These are phyloP conservation scores for Marasmius tenuissimus DNA, from an alignment of 1,284 basidiomycete genomes.

Conservation along the genomic window DNA sequence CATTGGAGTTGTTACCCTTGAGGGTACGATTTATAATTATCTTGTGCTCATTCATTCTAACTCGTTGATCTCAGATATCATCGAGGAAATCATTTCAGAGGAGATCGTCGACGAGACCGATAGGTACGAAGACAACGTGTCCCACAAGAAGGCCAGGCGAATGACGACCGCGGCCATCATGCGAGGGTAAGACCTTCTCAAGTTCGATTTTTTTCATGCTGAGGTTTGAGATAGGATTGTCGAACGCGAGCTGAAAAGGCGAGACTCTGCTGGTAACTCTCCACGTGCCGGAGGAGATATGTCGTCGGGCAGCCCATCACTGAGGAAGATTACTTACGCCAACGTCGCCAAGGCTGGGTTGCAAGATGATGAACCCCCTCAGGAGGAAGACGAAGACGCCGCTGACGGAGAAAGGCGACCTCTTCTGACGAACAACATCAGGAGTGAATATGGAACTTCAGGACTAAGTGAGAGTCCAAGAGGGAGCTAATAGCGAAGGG, in stretches of 20 bases:
- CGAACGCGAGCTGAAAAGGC: conserved; percentile 25
- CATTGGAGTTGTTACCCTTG: conserved; percentile 79
- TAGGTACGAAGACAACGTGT: conserved; percentile 82
- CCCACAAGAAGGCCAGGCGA: conserved; percentile 70
- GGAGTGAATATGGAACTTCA: neutral
- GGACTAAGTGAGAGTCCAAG: neutral
- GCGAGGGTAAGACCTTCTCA: conserved; percentile 57
- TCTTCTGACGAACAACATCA: neutral
- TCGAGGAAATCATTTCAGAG: conserved; percentile 80
- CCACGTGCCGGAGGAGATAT: neutral
- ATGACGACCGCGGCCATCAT: conserved; percentile 76
- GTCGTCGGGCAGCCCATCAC: neutral
- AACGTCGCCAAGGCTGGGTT: neutral
- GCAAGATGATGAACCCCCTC: neutral
- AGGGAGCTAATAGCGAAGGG: neutral
- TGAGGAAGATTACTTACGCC: neutral
- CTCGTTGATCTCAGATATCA: neutral
- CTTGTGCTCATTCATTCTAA: neutral
- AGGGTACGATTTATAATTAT: conserved; percentile 47
- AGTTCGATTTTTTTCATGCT: neutral
- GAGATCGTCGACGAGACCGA: conserved; percentile 93
- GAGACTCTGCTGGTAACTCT: conserved; percentile 9
- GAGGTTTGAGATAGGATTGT: conserved; percentile 27
- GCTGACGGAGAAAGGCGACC: neutral
- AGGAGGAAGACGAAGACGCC: neutral